Conservation (phyloP, 1,139 yeast species). For the Sugiyamaella japonica region DNA sequence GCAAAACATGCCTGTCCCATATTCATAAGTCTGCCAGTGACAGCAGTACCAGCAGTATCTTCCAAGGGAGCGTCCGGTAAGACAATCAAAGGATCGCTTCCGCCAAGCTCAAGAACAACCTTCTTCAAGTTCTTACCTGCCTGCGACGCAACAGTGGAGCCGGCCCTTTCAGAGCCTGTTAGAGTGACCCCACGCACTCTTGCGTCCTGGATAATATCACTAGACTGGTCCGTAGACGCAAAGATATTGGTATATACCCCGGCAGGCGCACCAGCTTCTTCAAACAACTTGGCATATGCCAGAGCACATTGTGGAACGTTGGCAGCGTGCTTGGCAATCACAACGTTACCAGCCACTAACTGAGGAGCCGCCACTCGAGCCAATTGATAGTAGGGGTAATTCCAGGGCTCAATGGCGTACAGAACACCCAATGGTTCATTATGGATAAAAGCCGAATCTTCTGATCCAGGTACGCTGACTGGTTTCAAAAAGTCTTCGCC, state of each 20-base stretch:
- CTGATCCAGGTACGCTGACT: slow-evolving; percentile 62
- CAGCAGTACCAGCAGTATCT: slow-evolving; percentile 55
- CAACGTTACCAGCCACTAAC: slow-evolving; percentile 74
- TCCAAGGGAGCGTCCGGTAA: slow-evolving; percentile 70
- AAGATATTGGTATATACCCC: slow-evolving; percentile 78
- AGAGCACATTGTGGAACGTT: slow-evolving; percentile 78
- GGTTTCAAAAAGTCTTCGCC: slow-evolving; percentile 74
- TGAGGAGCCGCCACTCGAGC: slow-evolving; percentile 81
- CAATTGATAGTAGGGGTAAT: slow-evolving; percentile 59
- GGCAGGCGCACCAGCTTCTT: slow-evolving; percentile 74
- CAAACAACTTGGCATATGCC: slow-evolving; percentile 58
- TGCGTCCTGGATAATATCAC: slow-evolving; percentile 70
- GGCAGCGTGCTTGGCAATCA: slow-evolving; percentile 74
- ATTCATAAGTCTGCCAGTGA: slow-evolving; percentile 66
- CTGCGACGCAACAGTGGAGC: slow-evolving; percentile 76
- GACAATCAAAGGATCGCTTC: slow-evolving; percentile 78
- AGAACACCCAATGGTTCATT: slow-evolving; percentile 84
- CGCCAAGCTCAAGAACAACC: slow-evolving; percentile 80
- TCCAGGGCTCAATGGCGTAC: slow-evolving; percentile 91
- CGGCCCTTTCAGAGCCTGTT: slow-evolving; percentile 83
- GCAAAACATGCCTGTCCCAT: slow-evolving; percentile 87
- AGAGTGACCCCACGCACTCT: slow-evolving; percentile 75
- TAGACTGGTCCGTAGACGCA: slow-evolving; percentile 70
- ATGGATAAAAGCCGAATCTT: slow-evolving; percentile 55
- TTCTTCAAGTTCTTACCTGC: slow-evolving; percentile 76